These are phyloP conservation scores for Zygoascus biomembranicola DNA, from an alignment of 805 yeast genomes.

Conservation along the genomic window DNA sequence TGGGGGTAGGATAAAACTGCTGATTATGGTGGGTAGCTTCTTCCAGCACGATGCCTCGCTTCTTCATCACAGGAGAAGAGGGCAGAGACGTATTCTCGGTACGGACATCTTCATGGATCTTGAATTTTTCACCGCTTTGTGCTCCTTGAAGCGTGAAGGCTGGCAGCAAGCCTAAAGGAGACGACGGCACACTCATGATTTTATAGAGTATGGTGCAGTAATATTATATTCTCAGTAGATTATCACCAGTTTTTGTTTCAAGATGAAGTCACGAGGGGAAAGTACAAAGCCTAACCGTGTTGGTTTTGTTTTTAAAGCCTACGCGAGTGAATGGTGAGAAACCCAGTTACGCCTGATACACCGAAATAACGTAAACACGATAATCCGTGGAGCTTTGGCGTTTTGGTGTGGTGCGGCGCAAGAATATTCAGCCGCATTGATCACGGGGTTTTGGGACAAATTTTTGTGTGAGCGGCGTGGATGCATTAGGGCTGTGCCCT, in stretches of 20 bases:
- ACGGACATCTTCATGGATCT: conserved; percentile 10
- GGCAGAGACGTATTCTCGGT: not conserved
- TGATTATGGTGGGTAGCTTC: not conserved
- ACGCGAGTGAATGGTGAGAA: not conserved
- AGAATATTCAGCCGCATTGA: not conserved
- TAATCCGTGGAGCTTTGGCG: not conserved
- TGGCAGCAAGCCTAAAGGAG: conserved; percentile 10
- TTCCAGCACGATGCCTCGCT: conserved; percentile 10
- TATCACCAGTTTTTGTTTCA: too few species aligned
- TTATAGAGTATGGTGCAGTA: not conserved
- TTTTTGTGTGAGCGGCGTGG: too few species aligned
- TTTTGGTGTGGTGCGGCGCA: not conserved
- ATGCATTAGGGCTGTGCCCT: conserved; percentile 1
- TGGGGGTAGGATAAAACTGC: conserved; percentile 24
- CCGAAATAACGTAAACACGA: not conserved
- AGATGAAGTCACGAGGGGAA: too few species aligned
- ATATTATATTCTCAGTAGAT: too few species aligned
- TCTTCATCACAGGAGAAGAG: conserved; percentile 14
- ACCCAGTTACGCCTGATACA: not conserved
- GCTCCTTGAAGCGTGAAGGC: conserved; percentile 10
- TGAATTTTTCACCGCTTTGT: not conserved
- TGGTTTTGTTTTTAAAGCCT: not conserved
- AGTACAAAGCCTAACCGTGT: too few species aligned
- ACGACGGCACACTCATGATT: not conserved
- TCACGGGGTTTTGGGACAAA: too few species aligned